A percentile compares a stretch with the other conserved stretches of the same genome.
Conservation (phyloP, 257 asterid species). For the Cinchona pubescens region DNA sequence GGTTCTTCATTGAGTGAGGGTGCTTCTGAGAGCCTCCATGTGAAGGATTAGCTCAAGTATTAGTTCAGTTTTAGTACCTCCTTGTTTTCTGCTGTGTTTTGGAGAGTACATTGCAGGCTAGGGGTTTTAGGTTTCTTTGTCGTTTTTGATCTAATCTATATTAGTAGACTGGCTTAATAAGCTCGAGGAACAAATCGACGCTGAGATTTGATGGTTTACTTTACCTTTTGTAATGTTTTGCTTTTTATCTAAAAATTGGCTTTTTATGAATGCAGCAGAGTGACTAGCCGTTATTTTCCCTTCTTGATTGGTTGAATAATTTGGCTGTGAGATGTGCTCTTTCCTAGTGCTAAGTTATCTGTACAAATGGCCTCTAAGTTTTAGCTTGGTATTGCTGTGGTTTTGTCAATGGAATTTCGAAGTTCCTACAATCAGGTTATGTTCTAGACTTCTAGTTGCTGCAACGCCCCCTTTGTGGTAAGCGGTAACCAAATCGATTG, state of each 20-base stretch:
- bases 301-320: not conserved
- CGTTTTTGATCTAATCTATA: not conserved
- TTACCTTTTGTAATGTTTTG: not conserved
- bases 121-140: constrained; percentile 4
- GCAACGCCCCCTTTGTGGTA: too few relatives aligned
- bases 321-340: not conserved
- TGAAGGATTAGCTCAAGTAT: constrained; percentile 80
- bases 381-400: too few relatives aligned
- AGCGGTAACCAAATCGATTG: too few relatives aligned
- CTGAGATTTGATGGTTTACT: not conserved
- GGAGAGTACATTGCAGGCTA: constrained; percentile 16
- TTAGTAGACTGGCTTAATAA: constrained; percentile 13
- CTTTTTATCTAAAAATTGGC: not conserved
- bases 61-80: constrained; percentile 24
- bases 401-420: too few relatives aligned
- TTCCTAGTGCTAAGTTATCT: too few relatives aligned
- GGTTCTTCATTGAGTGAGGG: constrained; percentile 50
- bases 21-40: constrained; percentile 92
- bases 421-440: too few relatives aligned
- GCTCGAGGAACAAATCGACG: constrained; percentile 7
- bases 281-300: not conserved
- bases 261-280: not conserved
- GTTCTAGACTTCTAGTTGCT: too few relatives aligned
- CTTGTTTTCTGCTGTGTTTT: constrained; percentile 17
- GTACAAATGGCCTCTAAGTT: too few relatives aligned